A percentile compares a stretch with the other conserved stretches of the same genome.
Conservation (phyloP, 306 rosid genomes). For the Boehmeria nivea region DNA sequence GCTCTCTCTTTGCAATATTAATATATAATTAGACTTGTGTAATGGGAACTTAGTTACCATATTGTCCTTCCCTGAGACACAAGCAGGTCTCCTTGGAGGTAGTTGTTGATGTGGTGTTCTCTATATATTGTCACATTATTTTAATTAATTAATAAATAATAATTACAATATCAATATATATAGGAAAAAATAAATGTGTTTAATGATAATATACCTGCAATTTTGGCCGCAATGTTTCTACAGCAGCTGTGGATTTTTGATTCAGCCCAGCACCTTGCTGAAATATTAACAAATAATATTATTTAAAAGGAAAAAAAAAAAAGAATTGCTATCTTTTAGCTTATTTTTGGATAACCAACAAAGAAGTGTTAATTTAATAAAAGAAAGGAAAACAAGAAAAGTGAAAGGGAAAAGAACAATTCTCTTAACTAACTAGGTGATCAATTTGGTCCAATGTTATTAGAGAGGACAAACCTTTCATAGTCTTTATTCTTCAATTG, state of each 20-base stretch:
- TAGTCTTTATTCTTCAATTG: not conserved
- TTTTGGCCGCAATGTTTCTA: conserved; percentile 79
- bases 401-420: not conserved
- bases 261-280: conserved; percentile 88
- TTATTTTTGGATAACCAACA: no score
- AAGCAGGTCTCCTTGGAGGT: conserved; percentile 86
- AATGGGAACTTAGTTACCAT: conserved; percentile 25
- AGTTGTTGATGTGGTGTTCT: conserved; percentile 88
- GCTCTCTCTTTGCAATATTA: no score
- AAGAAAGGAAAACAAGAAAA: no score
- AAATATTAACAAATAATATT: not conserved
- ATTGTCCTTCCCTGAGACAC: conserved; percentile 58
- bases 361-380: no score
- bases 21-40: not conserved
- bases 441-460: not conserved
- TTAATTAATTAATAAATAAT: not conserved
- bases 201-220: conserved; percentile 39
- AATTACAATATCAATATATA: not conserved
- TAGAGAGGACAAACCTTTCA: not conserved
- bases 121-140: conserved; percentile 28
- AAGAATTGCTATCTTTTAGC: not conserved
- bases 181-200: not conserved
- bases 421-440: not conserved
- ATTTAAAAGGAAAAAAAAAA: not conserved
- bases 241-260: conserved; percentile 58